Base-by-base conservation (phyloP, 2,329 filamentous ascomycete genomes). In the Hymenoscyphus fraxineus region DNA sequence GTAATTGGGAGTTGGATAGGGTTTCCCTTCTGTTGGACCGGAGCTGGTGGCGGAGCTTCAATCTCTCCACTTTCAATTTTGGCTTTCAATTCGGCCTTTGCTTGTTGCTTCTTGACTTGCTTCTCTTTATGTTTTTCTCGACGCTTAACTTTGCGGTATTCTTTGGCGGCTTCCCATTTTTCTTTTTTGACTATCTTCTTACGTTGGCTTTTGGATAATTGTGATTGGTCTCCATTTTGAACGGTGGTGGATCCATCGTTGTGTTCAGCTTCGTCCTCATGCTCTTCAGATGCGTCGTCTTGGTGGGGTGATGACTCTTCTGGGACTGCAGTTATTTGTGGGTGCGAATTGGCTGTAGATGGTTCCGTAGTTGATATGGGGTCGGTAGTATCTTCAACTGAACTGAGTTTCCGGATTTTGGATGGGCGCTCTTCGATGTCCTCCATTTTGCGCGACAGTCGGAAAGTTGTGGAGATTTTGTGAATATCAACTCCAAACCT, bases 181-280 rank as follows among this genome's bases (percentile, higher is more conserved):
- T 91, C 83, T 68, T 86, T 83, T 63, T 87, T 88, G 66, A 84
- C 86, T 61, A 92, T 80, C 73, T 92, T 94, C 78, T 96, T 97
- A 66, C 89, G 80, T 71, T 94, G 90, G 73, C 89, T 96, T 74
- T 98, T 98, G 19, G 94, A 97, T 60, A 97, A 44, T 22, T 58
- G 54, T 58, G 67, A 66, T n/a, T 63, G 22, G 31, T 66, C 68
- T 22, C 54, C 54, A 10, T 22, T 64, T 47, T 61, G 13, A 3
- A 32, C 19, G 35, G 32, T 56, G 19, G 57, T 22, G 38, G 13
- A 5, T 27, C 15, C 51, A 31, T 64, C 19, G 32, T 39, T 39
- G 6, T 61, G 38, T 13, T 61, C 35, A 1, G 35, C 35, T 19
- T 13, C 57, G 31, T 27, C 39, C 2, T 51, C 44, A 41, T 61